These are phyloP conservation scores for Aspergillus sp. DNA, from an alignment of 2,329 filamentous ascomycete species.

Conservation along the genomic window DNA sequence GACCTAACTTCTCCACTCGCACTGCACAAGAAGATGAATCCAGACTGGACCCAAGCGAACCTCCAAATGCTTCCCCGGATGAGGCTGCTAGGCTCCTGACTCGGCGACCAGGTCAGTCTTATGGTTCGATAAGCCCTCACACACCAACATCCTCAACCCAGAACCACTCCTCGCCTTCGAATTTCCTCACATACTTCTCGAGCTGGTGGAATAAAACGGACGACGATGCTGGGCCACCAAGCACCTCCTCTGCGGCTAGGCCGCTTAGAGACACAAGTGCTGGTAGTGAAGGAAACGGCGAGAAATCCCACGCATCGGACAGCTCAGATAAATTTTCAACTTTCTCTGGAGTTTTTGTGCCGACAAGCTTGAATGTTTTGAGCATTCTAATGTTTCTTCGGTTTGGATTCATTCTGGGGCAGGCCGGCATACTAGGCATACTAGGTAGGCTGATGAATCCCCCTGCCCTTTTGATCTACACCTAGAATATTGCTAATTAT, in stretches of 20 bases:
- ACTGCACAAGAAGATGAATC: slow-evolving; percentile 39
- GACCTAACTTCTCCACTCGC: slow-evolving; percentile 41
- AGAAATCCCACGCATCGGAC: slow-evolving; percentile 27
- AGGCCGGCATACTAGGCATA: slow-evolving; percentile 76
- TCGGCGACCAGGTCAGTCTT: slow-evolving; percentile 24
- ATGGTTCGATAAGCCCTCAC: slow-evolving; percentile 25
- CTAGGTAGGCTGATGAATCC: slow-evolving; percentile 51
- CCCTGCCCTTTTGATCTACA: neutral
- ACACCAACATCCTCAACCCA: slow-evolving; percentile 15
- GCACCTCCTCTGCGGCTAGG: slow-evolving; percentile 19
- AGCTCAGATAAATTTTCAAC: slow-evolving; percentile 66
- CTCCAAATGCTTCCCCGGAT: slow-evolving; percentile 18
- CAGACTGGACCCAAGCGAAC: slow-evolving; percentile 35
- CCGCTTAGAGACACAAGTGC: slow-evolving; percentile 26
- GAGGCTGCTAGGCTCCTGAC: slow-evolving; percentile 25
- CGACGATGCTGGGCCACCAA: slow-evolving; percentile 11
- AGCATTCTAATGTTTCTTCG: slow-evolving; percentile 91
- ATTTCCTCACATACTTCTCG: slow-evolving; percentile 25
- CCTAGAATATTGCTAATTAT: slow-evolving; percentile 18
- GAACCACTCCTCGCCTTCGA: slow-evolving; percentile 20
- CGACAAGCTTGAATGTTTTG: slow-evolving; percentile 83
- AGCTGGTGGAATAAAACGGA: slow-evolving; percentile 25
- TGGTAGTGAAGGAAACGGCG: slow-evolving; percentile 32
- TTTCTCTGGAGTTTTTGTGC: slow-evolving; percentile 79
- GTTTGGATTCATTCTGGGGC: slow-evolving; percentile 80